phyloP scores from a whole-genome alignment of 2,329 filamentous ascomycete genomes.

The Scedosporium minutisporum region DNA sequence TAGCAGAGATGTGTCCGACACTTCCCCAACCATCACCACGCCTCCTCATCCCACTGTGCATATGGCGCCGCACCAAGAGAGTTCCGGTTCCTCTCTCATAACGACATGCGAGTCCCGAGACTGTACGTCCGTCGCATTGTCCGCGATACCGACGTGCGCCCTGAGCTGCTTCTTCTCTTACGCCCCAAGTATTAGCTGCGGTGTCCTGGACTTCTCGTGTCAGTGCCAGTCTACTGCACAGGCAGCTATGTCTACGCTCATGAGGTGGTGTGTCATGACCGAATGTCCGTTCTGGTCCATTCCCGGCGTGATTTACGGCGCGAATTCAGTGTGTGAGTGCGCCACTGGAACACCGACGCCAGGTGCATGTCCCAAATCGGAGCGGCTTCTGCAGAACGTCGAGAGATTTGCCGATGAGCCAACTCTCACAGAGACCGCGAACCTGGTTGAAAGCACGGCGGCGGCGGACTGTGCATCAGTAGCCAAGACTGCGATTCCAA shows the following conservation, averaged over 20 bases:
- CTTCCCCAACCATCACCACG: not conserved
- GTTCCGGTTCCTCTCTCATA: not conserved
- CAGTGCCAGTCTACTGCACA: conserved; percentile 14
- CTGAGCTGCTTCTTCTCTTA: conserved; percentile 14
- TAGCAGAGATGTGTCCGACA: not conserved
- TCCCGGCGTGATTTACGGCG: conserved; percentile 17
- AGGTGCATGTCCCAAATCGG: not conserved
- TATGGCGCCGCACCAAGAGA: not conserved
- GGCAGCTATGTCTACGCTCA: conserved; percentile 12
- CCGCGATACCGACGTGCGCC: conserved; percentile 17
- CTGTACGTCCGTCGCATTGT: conserved; percentile 17
- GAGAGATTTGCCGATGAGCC: no score
- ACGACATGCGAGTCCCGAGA: conserved; percentile 6
- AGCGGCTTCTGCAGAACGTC: conserved; percentile 7
- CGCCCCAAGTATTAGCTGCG: conserved; percentile 15
- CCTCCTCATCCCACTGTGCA: not conserved
- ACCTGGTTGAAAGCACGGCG: not conserved
- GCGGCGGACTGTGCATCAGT: conserved; percentile 16
- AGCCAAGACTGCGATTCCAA: conserved; percentile 16
- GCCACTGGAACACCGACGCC: not conserved
- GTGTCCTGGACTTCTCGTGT: conserved; percentile 14
- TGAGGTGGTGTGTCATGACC: conserved; percentile 16
- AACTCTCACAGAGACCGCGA: not conserved
- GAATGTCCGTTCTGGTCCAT: conserved; percentile 15
- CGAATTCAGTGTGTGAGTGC: conserved; percentile 11